Base-by-base conservation (phyloP, 441 rosid species). In the Oxalis stricta region DNA sequence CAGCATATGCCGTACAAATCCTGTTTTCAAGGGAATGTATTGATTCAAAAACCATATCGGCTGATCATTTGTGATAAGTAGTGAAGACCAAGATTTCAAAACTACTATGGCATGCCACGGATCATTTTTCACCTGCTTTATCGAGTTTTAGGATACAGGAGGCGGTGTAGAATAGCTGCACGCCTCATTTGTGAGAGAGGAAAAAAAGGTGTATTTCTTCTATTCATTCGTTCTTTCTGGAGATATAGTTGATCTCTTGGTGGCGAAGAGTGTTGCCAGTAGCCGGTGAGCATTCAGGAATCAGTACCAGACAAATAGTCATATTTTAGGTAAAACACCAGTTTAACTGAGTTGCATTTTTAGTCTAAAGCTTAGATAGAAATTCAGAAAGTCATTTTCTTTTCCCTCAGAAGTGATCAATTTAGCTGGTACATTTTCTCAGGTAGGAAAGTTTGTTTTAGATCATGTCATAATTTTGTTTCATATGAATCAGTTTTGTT, bases 21-120 rank as follows among this genome's bases (percentile, higher is more conserved):
- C 96, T 15, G 86, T 83, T 46, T 91, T 91, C 74, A 91, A 91
- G 65, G 99, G 99, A 38, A 91, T 91, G 99, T 91, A 77, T 60
- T 91, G 63, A 75, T 36, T 21, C 41, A 33, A 48, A 56, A 18
- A 11, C 12, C 39, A 16, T 19, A 10, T 33, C 29, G 8, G 53
- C 42, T 41, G 60, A 68, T 59, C 26, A 33, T 45, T 26, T 38
- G 23, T 59, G 40, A 18, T 17, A 38, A 38, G n/a, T n/a, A n/a
- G n/a, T n/a, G n/a, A n/a, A n/a, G n/a, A n/a, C n/a, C n/a, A n/a
- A n/a, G n/a, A n/a, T n/a, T n/a, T n/a, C n/a, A n/a, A n/a, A n/a
- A n/a, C n/a, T n/a, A n/a, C n/a, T n/a, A n/a, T n/a, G n/a, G n/a
- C n/a, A n/a, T n/a, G n/a, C n/a, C n/a, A n/a, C n/a, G n/a, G n/a